Percentiles rank a stretch among this genome's conserved stretches.
These are phyloP conservation scores for Fusarium verticillioides DNA, from an alignment of 2,329 filamentous ascomycete species.

Conservation along the genomic window DNA sequence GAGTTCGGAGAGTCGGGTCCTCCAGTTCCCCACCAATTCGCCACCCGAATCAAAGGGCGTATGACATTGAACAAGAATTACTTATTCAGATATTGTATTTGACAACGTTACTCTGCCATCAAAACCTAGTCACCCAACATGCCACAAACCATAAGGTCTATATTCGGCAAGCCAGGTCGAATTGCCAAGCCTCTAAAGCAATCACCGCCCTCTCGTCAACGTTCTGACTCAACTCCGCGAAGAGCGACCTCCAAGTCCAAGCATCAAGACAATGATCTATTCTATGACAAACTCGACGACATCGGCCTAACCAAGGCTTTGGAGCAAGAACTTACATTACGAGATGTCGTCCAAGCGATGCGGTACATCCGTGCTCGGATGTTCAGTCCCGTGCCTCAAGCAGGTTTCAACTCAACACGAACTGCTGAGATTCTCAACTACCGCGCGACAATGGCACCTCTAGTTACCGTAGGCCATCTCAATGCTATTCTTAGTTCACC, in stretches of 20 bases:
- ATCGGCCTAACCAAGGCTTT: conserved; percentile 66
- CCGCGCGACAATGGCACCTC: conserved; percentile 67
- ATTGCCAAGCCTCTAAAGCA: conserved; percentile 48
- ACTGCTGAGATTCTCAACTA: conserved; percentile 73
- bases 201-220: conserved; percentile 16
- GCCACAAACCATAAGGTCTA: conserved; percentile 52
- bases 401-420: conserved; percentile 72
- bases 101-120: neutral
- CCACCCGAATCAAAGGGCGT: conserved; percentile 22
- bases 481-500: conserved; percentile 71
- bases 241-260: conserved; percentile 39
- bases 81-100: neutral
- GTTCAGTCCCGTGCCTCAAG: conserved; percentile 72
- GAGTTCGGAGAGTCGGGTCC: neutral
- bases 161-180: conserved; percentile 52
- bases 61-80: neutral
- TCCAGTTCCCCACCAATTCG: conserved; percentile 25
- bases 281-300: conserved; percentile 67
- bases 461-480: conserved; percentile 74
- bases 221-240: conserved; percentile 41
- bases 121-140: neutral
- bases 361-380: conserved; percentile 69
- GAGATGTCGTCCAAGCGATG: conserved; percentile 73
- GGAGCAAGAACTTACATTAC: conserved; percentile 64
- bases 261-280: conserved; percentile 46